A percentile compares a stretch with the other conserved stretches of the same genome.
Conservation (phyloP, 2,329 filamentous ascomycete genomes). For the Sporothrix pallida region DNA sequence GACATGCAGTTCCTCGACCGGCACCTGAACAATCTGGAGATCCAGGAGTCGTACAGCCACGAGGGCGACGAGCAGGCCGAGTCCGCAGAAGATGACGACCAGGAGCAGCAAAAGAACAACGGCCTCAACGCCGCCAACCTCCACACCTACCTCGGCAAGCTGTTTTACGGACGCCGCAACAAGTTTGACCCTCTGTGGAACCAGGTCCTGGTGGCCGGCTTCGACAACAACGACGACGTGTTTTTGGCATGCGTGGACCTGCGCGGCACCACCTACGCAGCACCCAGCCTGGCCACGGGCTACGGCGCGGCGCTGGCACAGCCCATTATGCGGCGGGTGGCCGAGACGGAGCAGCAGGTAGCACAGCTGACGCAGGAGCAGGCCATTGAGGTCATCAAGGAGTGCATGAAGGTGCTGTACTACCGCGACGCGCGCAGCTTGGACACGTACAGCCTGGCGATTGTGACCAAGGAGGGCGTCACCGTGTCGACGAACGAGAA, state of each 20-base stretch:
- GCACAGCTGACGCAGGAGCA: constrained; percentile 74
- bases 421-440: constrained; percentile 94
- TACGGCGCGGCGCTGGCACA: constrained; percentile 93
- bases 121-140: constrained; percentile 87
- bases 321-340: constrained; percentile 83
- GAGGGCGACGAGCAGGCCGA: constrained; percentile 39
- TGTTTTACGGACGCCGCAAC: constrained; percentile 92
- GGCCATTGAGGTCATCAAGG: constrained; percentile 80
- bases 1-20: constrained; percentile 99
- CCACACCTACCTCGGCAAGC: constrained; percentile 94
- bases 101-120: constrained; percentile 56
- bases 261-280: constrained; percentile 87
- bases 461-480: constrained; percentile 87
- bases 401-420: constrained; percentile 98
- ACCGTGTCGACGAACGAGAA: constrained; percentile 83
- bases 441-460: constrained; percentile 88
- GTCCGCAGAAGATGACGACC: constrained; percentile 63
- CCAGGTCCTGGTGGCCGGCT: constrained; percentile 85
- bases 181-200: constrained; percentile 99
- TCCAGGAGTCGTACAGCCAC: constrained; percentile 81
- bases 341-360: constrained; percentile 82
- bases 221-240: constrained; percentile 78
- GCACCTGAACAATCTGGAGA: constrained; percentile 82
- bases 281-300: constrained; percentile 88
- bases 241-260: constrained; percentile 93